Percentiles rank a stretch among this genome's conserved stretches.
These are phyloP conservation scores for Kluyveromyces starmeri DNA, from an alignment of 805 yeast genomes.

Conservation along the genomic window DNA sequence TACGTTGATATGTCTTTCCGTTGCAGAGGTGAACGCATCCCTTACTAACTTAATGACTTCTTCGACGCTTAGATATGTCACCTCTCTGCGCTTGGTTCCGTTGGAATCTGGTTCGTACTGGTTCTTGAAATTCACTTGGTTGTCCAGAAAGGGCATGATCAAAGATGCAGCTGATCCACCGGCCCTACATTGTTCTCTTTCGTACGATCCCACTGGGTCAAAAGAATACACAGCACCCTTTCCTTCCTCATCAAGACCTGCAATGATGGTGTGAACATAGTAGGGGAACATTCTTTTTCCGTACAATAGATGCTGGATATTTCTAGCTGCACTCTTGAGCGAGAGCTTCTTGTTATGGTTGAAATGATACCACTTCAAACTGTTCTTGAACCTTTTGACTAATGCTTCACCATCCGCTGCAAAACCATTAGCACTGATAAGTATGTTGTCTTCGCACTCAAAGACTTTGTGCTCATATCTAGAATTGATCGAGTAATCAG, in stretches of 20 bases:
- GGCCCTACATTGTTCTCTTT: constrained; percentile 94
- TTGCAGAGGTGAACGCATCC: constrained; percentile 93
- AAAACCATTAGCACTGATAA: constrained; percentile 91
- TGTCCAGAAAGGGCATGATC: constrained; percentile 95
- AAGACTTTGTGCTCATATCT: constrained; percentile 87
- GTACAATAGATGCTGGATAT: constrained; percentile 80
- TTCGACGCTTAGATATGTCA: constrained; percentile 62
- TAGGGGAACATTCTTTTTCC: constrained; percentile 95
- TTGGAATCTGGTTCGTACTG: constrained; percentile 75
- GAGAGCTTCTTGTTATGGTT: constrained; percentile 68
- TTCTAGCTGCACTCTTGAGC: constrained; percentile 74
- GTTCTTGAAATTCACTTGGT: constrained; percentile 93
- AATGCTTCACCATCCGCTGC: constrained; percentile 91
- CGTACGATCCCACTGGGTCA: constrained; percentile 97
- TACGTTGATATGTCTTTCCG: constrained; percentile 96
- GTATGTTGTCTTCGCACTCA: constrained; percentile 77
- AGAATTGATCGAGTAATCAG: constrained; percentile 88
- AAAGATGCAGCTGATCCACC: constrained; percentile 96
- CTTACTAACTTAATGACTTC: constrained; percentile 82
- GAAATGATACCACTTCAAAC: constrained; percentile 86
- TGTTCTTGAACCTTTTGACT: constrained; percentile 57
- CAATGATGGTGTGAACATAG: constrained; percentile 89
- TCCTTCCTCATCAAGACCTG: constrained; percentile 82
- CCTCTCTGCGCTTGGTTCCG: constrained; percentile 53
- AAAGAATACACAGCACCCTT: constrained; percentile 92